phyloP scores from a whole-genome alignment of 140 eudicot genomes.

The Anethum foeniculum region DNA sequence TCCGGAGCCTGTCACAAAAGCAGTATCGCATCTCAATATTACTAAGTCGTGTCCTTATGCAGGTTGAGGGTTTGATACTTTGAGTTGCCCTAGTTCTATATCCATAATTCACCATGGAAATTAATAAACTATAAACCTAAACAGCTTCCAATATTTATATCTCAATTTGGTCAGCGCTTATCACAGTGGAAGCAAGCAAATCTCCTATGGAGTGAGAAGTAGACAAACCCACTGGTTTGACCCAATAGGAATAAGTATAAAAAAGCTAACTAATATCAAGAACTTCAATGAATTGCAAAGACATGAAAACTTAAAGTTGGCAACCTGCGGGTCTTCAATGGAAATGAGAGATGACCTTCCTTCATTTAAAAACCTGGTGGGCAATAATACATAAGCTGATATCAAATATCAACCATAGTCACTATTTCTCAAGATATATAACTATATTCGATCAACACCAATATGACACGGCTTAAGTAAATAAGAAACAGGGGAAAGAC shows the following conservation, averaged over 20 bases:
- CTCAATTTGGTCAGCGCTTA: not conserved
- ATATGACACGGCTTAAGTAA: not conserved
- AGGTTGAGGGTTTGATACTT: not conserved
- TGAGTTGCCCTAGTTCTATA: not conserved
- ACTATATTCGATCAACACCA: not conserved
- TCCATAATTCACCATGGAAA: not conserved
- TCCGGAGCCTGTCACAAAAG: conserved; percentile 58
- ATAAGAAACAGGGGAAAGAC: not conserved
- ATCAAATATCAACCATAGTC: not conserved
- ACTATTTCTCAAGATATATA: not conserved
- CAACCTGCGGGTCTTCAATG: conserved; percentile 95
- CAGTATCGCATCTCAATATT: conserved; percentile 4
- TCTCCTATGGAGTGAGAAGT: not conserved
- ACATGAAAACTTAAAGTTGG: not conserved
- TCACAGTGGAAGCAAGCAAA: not conserved
- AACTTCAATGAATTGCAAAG: conserved; percentile 6
- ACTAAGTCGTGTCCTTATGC: not conserved
- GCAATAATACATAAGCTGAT: conserved; percentile 6
- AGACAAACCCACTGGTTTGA: not conserved
- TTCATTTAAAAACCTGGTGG: conserved; percentile 38
- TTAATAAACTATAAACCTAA: not conserved
- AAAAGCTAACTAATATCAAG: not conserved
- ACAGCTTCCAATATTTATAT: not conserved
- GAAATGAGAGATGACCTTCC: conserved; percentile 51
- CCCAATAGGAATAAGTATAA: not conserved